Base-by-base conservation (phyloP, 768 basidiomycete species). In the Tricholoma matsutake region DNA sequence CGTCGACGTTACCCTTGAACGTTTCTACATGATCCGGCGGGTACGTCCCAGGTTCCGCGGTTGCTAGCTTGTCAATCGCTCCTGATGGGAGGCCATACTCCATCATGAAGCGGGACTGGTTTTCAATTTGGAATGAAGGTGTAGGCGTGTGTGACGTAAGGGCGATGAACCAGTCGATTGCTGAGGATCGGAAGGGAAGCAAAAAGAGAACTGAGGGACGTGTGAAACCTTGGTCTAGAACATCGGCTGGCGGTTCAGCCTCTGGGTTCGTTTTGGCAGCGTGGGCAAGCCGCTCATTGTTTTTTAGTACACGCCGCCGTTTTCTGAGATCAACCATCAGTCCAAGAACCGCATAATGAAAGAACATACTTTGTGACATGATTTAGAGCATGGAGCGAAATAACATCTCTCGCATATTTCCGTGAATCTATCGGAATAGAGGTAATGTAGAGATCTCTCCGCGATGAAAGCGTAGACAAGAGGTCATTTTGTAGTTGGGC, bases 171-270 rank as follows among this genome's bases (percentile, higher is more conserved):
- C 96, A 98, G 58, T 84, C 80, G 6, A 90, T 76, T 0, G 92
- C 96, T 54, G 87, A 88, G 41, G 92, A 93, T 54, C 97, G 94
- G 78, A 98, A 94, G 1, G 97, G 97, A 9, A 96, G 83, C 60
- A 98, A 86, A 64, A 99, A 77, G 51, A 99, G 90, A 29, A 96
- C 80, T 18, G 96, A 95, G 9, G 97, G 96, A 5, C 97, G 91
- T 6, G 96, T 97, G 76, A 98, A 98, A 28, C 96, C 96, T 81
- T 98, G 97, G 70, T 99, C 97, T 75, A 93, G 92, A 13, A 92
- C 82, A 62, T 92, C 86, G 73, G 88, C 86, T 2, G 87, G 87
- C 2, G 83, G 79, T 22, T 85, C 78, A 6, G 76, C 74, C 37
- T 81, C 76, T 1, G 80, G 75, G 54, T 81, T 78, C 14, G 81